Base-by-base conservation (phyloP, 225 moss, liverwort and hornwort species). In the Asterella californica region DNA sequence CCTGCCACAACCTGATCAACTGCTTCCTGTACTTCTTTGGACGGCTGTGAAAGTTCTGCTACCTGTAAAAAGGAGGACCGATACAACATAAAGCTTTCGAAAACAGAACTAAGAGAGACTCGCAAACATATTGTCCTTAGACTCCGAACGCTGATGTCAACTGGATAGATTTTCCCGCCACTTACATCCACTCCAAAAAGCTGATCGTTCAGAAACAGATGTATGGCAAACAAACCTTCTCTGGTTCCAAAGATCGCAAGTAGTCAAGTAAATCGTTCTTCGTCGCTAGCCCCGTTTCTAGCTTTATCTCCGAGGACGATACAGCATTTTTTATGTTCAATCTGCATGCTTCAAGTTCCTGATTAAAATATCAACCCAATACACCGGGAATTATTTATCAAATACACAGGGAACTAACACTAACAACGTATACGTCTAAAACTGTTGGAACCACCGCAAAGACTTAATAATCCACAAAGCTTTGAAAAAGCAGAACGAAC, bases 41-140 rank as follows among this genome's bases (percentile, higher is more conserved):
- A 90, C 15, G 87, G 87, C 46, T 85, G 89, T 33, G 89, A 90
- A 63, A 87, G 78, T 82, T 90, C 87, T 64, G 87, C 85, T 19
- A 90, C 87, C 89, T 90, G 85, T 54, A 45, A 9, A 37, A 36
- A 53, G n/a, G 25, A 71, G 0, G 32, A 29, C 3, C 5, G 6
- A 46, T 21, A 70, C 9, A 18, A 22, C 1, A 38, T 68, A 34
- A 36, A 38, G 17, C 37, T 19, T 17, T 24, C n/a, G 60, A 37
- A 68, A 37, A 38, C 5, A 22, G 24, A 42, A 45, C 22, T 42
- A 38, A 46, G 22, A 70, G 21, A 70, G 1, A 70, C n/a, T 37
- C 69, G 19, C 36, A 69, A 6, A 37, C 36, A 24, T 37, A 17
- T 4, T 36, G 18, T 69, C 7, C 64, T 2, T 9, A n/a, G n/a